Evolutionary conservation across 257 asterid genomes (phyloP).

Genomic region (Primulina tabacum): DNA sequence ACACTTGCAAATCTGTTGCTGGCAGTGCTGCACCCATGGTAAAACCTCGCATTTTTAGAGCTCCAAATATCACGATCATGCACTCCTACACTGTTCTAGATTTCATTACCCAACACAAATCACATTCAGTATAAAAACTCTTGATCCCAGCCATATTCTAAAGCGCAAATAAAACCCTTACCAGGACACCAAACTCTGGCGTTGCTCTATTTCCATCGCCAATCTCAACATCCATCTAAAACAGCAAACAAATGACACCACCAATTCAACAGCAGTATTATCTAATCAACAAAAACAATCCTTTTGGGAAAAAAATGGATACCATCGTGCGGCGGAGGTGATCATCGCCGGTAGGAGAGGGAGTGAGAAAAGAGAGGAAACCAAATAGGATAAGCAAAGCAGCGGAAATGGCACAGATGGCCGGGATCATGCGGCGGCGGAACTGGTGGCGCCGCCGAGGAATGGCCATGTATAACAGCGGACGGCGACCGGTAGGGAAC

Average conservation of each 20-base stretch:
- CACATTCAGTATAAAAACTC: conserved; percentile 37
- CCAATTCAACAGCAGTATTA: conserved; percentile 19
- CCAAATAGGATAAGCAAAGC: conserved; percentile 56
- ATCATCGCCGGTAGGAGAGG: conserved; percentile 56
- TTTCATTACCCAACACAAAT: conserved; percentile 38
- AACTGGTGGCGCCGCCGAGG: conserved; percentile 79
- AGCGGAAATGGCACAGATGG: conserved; percentile 46
- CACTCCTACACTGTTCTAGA: conserved; percentile 57
- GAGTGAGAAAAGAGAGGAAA: conserved; percentile 62
- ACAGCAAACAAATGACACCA: conserved; percentile 20
- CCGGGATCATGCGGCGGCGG: conserved; percentile 56
- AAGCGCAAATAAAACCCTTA: conserved; percentile 36
- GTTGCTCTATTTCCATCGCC: conserved; percentile 30
- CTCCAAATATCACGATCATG: conserved; percentile 76
- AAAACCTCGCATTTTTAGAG: conserved; percentile 58
- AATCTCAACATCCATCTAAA: conserved; percentile 32
- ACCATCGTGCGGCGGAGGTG: conserved; percentile 40
- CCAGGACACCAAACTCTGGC: conserved; percentile 47
- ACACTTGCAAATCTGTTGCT: conserved; percentile 65
- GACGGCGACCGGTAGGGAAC: conserved; percentile 19
- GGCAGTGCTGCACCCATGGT: conserved; percentile 74
- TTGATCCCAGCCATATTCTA: conserved; percentile 35
- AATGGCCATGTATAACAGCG: conserved; percentile 54
- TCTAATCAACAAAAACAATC: conserved; percentile 18
- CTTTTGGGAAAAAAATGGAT: background rate